These are phyloP conservation scores for Fusarium phyllophilum DNA, from an alignment of 2,329 filamentous ascomycete genomes.

Conservation along the genomic window DNA sequence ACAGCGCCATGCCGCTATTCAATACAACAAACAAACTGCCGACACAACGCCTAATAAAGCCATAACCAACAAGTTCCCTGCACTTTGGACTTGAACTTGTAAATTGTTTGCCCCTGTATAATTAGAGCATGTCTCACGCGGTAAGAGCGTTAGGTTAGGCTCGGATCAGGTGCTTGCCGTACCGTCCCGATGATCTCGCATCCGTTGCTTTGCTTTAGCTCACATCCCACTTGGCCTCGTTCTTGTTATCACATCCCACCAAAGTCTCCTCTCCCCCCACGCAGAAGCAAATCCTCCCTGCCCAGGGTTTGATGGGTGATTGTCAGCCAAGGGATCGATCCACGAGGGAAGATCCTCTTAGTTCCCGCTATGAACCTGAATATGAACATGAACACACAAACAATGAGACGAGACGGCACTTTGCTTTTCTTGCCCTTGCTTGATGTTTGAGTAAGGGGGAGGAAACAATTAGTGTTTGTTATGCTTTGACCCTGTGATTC, in stretches of 20 bases:
- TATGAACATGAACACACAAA: neutral
- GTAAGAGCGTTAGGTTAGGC: conserved; percentile 33
- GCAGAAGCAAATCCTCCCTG: neutral
- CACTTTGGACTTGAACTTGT: neutral
- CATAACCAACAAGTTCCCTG: conserved; percentile 1
- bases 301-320: neutral
- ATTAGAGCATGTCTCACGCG: conserved; percentile 18
- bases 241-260: conserved; percentile 4
- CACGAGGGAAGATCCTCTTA: conserved; percentile 28
- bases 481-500: conserved; percentile 2
- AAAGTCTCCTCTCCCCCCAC: conserved; percentile 19
- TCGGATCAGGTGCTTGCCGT: conserved; percentile 35
- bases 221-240: neutral
- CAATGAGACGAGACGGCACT: conserved; percentile 5
- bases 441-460: conserved; percentile 5
- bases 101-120: neutral
- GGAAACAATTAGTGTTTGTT: conserved; percentile 10
- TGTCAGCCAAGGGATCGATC: conserved; percentile 28
- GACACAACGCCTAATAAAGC: neutral
- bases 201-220: conserved; percentile 13
- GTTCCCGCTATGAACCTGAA: conserved; percentile 19
- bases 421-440: conserved; percentile 7
- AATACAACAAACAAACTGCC: conserved; percentile 15
- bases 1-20: conserved; percentile 23
- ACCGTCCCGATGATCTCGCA: conserved; percentile 37